Base-by-base conservation (phyloP, 2,329 filamentous ascomycete species). In the Sclerotinia sclerotiorum region DNA sequence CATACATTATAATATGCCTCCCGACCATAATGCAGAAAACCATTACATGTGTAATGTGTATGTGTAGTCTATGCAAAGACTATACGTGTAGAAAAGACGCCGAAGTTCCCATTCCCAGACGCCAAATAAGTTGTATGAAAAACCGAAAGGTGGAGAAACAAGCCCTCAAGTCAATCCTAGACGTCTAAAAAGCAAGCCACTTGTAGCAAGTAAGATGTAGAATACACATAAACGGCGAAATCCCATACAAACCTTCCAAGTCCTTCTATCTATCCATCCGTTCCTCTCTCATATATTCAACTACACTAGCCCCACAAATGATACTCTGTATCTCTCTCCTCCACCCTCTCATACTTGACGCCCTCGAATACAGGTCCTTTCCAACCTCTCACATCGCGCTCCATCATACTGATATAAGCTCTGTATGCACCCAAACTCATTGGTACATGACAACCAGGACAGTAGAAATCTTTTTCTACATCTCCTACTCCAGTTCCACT, bases 371-470 rank as follows among this genome's bases (percentile, higher is more conserved):
- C 29, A 1, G 60, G 60, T 48, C 39, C 39, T 24, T 24, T 39
- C 60, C 60, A 63, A 5, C 60, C 60, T 5, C 4, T 8, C 1
- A 63, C 32, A 51, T 63, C 46, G 1, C 60, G 60, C 17, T 39
- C 60, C 60, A 63, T 63, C 60, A 63, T 63, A 17, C 35, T 32
- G 5, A 63, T 63, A 39, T 63, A 63, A 6, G 46, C 46, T 13
- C 48, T 35, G 13, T 51, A 63, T 29, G 60, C 46, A 19, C 15
- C 46, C 46, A 63, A 63, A 27, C 60, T 51, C 60, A 63, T 63
- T 3, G n/a, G 29, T 8, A 21, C 46, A 63, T 39, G 60, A 63
- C 60, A 63, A 39, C 60, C 60, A 4, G 60, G 15, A 63, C 60
- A 63, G 19, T 63, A 51, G n/a, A 63, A 63, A 39, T 63, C 32